Base-by-base conservation (phyloP, 2,329 filamentous ascomycete genomes). In the Trichoderma sp. region DNA sequence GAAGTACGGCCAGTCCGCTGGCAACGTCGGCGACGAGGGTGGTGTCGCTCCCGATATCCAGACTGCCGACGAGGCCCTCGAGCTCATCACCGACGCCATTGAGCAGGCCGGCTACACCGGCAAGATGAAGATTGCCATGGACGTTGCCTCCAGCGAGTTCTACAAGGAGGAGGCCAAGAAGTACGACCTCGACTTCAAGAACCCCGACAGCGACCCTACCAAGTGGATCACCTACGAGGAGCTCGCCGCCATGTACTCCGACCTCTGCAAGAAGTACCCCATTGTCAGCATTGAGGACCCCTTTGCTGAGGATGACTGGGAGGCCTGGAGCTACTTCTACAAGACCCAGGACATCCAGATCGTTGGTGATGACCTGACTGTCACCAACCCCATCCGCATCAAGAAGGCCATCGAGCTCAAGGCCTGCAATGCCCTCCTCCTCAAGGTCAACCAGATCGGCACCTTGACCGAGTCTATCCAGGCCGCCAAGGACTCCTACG, bases 141-240 rank as follows among this genome's bases (percentile, higher is more conserved):
- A 99, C 77, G 94, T 98, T 78, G 95, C 95, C 71, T 97, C 95
- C 71, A 96, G 91, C 85, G 95, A 99, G 82, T 99, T 99, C 88
- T 99, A 99, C 90, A 98, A 98, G 85, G 81, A 84, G 75, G 92
- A 95, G 60, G 94, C 83, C 79, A 97, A 98, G 91, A 98, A 98
- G 87, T 99, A 99, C 88, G 95, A 99, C 78, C 87, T 99, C 71
- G 95, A 98, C 90, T 99, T 98, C 92, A 98, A 99, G 92, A 99
- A 99, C 89, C 94, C 95, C 76, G 90, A 98, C 70, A 95, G 90
- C 79, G 95, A 99, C 85, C 86, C 89, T 77, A 86, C 82, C 85
- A 98, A 99, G 88, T 98, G 95, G 95, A 85, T 99, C 85, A 97
- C 92, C 73, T 98, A 98, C 83, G 92, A 98, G 86, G 85, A 99